phyloP scores from a whole-genome alignment of 2,329 filamentous ascomycete species.

The Venturia oleaginea region DNA sequence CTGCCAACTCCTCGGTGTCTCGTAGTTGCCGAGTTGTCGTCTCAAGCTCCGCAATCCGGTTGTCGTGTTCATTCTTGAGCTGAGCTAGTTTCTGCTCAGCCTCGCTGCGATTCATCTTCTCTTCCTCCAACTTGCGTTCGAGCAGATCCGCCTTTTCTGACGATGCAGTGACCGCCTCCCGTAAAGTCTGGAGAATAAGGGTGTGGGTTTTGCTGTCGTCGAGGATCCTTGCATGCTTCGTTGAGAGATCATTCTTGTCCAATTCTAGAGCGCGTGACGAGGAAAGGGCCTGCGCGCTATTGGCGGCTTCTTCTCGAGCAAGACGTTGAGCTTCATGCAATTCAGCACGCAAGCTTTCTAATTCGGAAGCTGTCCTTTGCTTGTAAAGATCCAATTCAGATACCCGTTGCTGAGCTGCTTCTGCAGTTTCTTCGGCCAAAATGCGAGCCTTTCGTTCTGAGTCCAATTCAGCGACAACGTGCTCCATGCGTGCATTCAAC shows the following conservation, averaged over 20 bases:
- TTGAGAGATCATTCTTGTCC: conserved; percentile 73
- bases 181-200: conserved; percentile 63
- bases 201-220: conserved; percentile 61
- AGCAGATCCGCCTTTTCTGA: conserved; percentile 66
- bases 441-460: conserved; percentile 73
- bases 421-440: conserved; percentile 79
- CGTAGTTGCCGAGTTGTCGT: conserved; percentile 62
- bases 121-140: conserved; percentile 75
- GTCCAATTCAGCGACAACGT: conserved; percentile 60
- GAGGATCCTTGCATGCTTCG: conserved; percentile 57
- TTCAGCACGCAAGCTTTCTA: conserved; percentile 78
- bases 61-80: conserved; percentile 75
- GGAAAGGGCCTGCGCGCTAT: conserved; percentile 66
- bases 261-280: conserved; percentile 66
- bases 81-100: conserved; percentile 67
- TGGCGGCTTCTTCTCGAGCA: conserved; percentile 71
- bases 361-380: conserved; percentile 73
- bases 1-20: conserved; percentile 80
- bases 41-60: conserved; percentile 68
- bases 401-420: conserved; percentile 74
- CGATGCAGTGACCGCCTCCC: conserved; percentile 69
- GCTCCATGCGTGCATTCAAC: conserved; percentile 67
- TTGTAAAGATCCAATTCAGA: conserved; percentile 75
- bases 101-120: conserved; percentile 65
- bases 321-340: conserved; percentile 71